Base-by-base conservation (phyloP, 495 filamentous ascomycete species). In the Parmelia sp. region DNA sequence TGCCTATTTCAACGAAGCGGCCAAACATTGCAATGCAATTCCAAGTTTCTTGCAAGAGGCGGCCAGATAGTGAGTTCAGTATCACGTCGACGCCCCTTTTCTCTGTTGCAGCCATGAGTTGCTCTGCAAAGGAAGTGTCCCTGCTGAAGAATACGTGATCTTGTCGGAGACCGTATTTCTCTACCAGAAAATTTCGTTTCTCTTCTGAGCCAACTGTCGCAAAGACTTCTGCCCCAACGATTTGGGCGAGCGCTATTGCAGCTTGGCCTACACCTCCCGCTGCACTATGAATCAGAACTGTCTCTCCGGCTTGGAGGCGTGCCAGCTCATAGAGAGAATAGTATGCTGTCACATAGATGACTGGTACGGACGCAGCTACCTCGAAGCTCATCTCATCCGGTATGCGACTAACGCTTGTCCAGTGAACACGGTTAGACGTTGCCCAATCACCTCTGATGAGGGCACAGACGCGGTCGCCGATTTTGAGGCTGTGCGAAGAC, bases 341-440 rank as follows among this genome's bases (percentile, higher is more conserved):
- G 61, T 83, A 79, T 0, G 83, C 84, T 0, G 82, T 83, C 53
- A 68, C 66, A 57, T 77, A 86, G 5, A 75, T 79, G 3, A 84
- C 66, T 0, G 83, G 83, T 3, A 85, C 67, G 12, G 80, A 75
- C 5, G 82, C 80, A 31, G 76, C 79, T 15, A 69, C 71, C 35
- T 80, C 77, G 65, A 83, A 79, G 9, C 72, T 69, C 60, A 80
- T 71, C 21, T 75, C 61, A 14, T 69, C 66, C 0, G 75, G 75
- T 8, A 85, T 70, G 55, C 44, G 63, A 21, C 68, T 61, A 23
- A 47, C 40, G 9, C 23, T 4, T 25, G 36, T 14, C 23, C 29
- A 10, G 19, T 58, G 33, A 29, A 31, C 10, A 9, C 56, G 33
- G 19, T 15, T 29, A 29, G 23, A 33, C 6, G 51, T 57, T 14